Evolutionary conservation across 495 filamentous ascomycete genomes (phyloP).

Genomic region (Podospora comata): DNA sequence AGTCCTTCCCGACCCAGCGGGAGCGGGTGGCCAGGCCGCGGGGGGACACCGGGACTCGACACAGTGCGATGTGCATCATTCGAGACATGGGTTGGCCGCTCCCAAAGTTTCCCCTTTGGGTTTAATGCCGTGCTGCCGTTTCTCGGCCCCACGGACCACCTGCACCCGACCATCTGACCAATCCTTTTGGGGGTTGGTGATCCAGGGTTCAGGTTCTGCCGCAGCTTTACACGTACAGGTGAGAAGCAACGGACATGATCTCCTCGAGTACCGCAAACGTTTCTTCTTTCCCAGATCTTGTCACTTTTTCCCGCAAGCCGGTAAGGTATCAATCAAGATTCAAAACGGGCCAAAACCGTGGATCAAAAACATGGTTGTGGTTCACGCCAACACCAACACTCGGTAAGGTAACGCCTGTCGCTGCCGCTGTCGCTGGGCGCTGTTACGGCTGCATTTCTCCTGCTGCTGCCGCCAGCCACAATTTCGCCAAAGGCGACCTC

Average conservation of each 20-base stretch:
- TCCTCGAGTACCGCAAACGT: constrained; percentile 6
- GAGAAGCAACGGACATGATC: not conserved
- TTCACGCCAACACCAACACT: no score
- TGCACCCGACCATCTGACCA: constrained; percentile 16
- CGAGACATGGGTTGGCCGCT: constrained; percentile 1
- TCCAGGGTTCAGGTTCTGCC: constrained; percentile 35
- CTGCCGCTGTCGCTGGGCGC: not conserved
- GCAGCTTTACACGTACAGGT: not conserved
- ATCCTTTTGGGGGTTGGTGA: constrained; percentile 13
- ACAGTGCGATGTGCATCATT: constrained; percentile 17
- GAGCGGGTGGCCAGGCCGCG: constrained; percentile 11
- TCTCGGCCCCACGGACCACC: constrained; percentile 20
- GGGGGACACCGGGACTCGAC: not conserved
- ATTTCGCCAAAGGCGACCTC: constrained; percentile 12
- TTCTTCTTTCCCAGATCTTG: not conserved
- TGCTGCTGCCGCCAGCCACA: constrained; percentile 16
- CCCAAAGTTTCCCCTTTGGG: constrained; percentile 22
- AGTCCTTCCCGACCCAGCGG: constrained; percentile 27
- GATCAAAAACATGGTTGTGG: not conserved
- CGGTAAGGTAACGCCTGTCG: not conserved
- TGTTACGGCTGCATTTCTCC: no score
- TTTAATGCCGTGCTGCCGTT: constrained; percentile 16
- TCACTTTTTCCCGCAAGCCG: not conserved
- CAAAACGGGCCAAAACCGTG: no score
- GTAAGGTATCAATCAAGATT: no score